Evolutionary conservation across 331 rosid genomes (phyloP), one percentile per base, ranked within the genome.

Genomic region (Quercus tomentella): DNA sequence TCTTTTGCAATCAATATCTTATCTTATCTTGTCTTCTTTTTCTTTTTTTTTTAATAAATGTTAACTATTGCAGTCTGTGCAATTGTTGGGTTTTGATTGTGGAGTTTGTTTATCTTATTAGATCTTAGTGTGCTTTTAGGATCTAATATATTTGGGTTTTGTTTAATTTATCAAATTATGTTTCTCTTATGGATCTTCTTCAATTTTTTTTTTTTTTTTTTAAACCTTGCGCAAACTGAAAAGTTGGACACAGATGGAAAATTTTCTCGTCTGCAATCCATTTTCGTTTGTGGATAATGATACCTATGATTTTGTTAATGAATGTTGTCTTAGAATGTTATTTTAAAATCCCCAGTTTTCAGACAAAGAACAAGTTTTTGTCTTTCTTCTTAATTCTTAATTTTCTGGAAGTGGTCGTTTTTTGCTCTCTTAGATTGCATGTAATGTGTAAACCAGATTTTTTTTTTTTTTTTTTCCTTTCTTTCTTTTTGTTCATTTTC

Each of bases 51-150:
- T 37, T 35, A 6, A 37, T 8, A 41, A 41, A 41, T 49, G 55
- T 49, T 14, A 12, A 49, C 55, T 49, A 11, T 49, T 49, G 17
- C 55, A 49, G 18, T 49, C 55, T 14, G 18, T 15, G 55, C 55
- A 49, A 49, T 49, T 49, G 55, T 49, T 49, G 55, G 55, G 55
- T 49, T 49, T 49, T 49, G 16, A 49, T 49, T 49, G 55, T 49
- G 55, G 55, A 49, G 5, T 15, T 49, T 67, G 22, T 49, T 7
- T 30, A 55, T 65, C 31, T 57, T 72, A 71, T 35, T 78, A 74
- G 86, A 86, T 86, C 80, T 79, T 86, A 28, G 25, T 20, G 75
- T 74, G 30, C 70, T 69, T 49, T 73, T 61, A 58, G 74, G 84
- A 87, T 79, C 86, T 77, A 56, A 52, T 66, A 26, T 11, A 70